Percentiles rank a stretch among this genome's conserved stretches.
These are phyloP conservation scores for Brasilioporus rufonigricans DNA, from an alignment of 768 basidiomycete genomes.

Conservation along the genomic window DNA sequence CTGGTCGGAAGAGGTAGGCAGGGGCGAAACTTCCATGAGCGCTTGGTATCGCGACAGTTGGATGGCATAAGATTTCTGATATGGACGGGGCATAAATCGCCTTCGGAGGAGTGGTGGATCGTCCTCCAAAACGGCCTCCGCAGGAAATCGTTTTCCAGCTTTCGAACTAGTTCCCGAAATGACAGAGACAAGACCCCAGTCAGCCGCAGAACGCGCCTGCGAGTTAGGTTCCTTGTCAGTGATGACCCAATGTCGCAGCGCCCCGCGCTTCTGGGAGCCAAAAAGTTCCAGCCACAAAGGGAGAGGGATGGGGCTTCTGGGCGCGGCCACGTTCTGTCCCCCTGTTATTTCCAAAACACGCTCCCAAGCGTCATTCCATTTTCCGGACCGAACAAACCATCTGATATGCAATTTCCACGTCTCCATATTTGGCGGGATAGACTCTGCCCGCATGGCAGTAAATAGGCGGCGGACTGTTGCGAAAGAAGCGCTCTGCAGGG, in stretches of 20 bases:
- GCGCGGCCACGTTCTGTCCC: constrained; percentile 6
- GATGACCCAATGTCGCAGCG: constrained; percentile 22
- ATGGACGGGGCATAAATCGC: constrained; percentile 17
- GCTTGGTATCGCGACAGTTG: constrained; percentile 32
- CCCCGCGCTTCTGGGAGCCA: constrained; percentile 40
- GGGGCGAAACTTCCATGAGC: constrained; percentile 43
- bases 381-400: constrained; percentile 52
- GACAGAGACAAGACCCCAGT: not conserved
- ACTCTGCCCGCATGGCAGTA: constrained; percentile 42
- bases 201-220: not conserved
- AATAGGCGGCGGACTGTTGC: constrained; percentile 47
- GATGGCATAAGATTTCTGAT: constrained; percentile 7
- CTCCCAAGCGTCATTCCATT: constrained; percentile 59
- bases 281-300: constrained; percentile 64
- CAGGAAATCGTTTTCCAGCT: not conserved
- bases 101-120: not conserved
- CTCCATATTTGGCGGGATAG: constrained; percentile 45
- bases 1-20: constrained; percentile 34
- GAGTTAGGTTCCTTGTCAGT: not conserved
- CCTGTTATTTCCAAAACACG: constrained; percentile 31
- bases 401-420: constrained; percentile 58
- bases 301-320: constrained; percentile 34
- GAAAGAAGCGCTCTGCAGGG: constrained; percentile 50
- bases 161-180: not conserved
- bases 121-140: not conserved